Conservation (phyloP, 140 eudicot genomes). For the Ambrosia hybrid region DNA sequence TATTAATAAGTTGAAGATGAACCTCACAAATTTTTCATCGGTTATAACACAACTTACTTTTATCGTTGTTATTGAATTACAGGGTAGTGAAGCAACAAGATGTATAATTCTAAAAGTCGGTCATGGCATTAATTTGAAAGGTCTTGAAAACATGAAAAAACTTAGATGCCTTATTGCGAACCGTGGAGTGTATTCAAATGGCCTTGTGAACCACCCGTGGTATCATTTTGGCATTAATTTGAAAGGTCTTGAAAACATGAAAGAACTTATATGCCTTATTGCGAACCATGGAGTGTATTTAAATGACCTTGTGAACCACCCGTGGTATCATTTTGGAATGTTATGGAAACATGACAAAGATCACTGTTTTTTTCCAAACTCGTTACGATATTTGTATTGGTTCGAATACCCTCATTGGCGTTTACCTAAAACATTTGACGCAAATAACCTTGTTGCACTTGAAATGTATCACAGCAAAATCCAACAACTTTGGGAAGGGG, state of each 20-base stretch:
- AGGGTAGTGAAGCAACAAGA: slow-evolving; percentile 19
- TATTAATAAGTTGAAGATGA: background rate
- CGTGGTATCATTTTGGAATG: no score
- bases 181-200: no score
- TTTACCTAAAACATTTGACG: slow-evolving; percentile 15
- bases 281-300: background rate
- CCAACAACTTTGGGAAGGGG: slow-evolving; percentile 3
- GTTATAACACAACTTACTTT: background rate
- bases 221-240: background rate
- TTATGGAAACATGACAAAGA: background rate
- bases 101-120: background rate
- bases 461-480: background rate
- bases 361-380: background rate
- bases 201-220: no score
- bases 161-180: slow-evolving; percentile 20
- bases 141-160: slow-evolving; percentile 24
- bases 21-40: background rate
- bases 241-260: slow-evolving; percentile 24
- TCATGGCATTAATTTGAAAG: background rate
- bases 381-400: slow-evolving; percentile 9
- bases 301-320: background rate
- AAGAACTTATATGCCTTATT: slow-evolving; percentile 18
- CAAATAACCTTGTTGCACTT: slow-evolving; percentile 19
- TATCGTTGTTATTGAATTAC: background rate
- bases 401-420: background rate